Percentiles rank a stretch among this genome's conserved stretches.
Conservation (phyloP, 2,329 filamentous ascomycete genomes). For the Monilinia aucupariae region DNA sequence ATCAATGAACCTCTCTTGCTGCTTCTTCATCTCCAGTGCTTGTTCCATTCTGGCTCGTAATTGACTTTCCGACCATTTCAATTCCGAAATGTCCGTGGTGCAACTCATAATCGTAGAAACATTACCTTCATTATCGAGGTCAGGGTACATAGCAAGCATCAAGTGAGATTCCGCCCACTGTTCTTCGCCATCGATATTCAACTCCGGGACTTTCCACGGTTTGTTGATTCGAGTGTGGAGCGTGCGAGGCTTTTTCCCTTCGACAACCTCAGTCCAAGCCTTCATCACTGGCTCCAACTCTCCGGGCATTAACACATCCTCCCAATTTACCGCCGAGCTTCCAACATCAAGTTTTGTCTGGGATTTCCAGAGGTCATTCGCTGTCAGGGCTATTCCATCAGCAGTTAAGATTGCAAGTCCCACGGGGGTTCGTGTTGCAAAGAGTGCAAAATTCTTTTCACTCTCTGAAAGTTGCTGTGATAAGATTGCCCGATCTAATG, state of each 20-base stretch:
- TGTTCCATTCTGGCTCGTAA: conserved; percentile 40
- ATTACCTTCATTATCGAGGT: conserved; percentile 55
- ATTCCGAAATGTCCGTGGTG: conserved; percentile 78
- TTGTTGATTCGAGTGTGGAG: not conserved
- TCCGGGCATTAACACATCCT: conserved; percentile 5
- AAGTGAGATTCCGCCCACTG: not conserved
- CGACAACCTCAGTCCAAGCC: conserved; percentile 15
- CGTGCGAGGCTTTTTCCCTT: not conserved
- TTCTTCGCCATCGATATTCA: conserved; percentile 1
- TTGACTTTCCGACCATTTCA: conserved; percentile 53
- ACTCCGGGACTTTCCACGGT: conserved; percentile 2
- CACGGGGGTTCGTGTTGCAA: conserved; percentile 67
- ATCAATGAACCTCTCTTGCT: conserved; percentile 77
- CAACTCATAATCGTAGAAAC: conserved; percentile 72
- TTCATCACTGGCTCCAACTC: not conserved
- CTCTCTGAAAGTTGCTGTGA: conserved; percentile 58
- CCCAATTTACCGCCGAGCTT: conserved; percentile 4
- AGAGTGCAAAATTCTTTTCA: conserved; percentile 61
- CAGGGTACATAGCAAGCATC: conserved; percentile 42
- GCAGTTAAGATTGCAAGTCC: conserved; percentile 66
- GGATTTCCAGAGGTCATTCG: conserved; percentile 22
- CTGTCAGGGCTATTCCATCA: conserved; percentile 44
- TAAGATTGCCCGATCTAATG: conserved; percentile 60
- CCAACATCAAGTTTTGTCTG: conserved; percentile 17
- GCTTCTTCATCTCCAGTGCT: conserved; percentile 54